These are phyloP conservation scores for Gossypium davidsonii DNA, from an alignment of 441 rosid species.

Conservation along the genomic window DNA sequence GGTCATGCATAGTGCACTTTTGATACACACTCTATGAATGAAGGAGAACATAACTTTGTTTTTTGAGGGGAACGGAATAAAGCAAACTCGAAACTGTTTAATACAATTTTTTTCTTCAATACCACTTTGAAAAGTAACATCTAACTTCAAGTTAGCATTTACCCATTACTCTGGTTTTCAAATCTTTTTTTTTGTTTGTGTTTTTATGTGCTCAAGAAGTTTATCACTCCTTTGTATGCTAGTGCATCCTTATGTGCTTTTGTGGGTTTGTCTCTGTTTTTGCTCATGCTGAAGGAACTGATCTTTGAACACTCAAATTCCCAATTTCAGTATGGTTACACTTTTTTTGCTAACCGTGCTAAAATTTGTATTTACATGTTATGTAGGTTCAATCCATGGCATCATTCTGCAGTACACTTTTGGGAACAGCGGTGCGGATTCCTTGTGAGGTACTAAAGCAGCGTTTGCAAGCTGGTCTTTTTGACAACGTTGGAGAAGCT, in stretches of 20 bases:
- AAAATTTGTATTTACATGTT: slow-evolving; percentile 16
- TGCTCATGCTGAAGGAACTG: not conserved
- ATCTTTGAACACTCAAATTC: not conserved
- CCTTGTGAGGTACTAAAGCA: slow-evolving; percentile 98
- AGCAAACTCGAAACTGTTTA: not conserved
- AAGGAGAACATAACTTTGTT: not conserved
- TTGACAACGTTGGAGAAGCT: slow-evolving; percentile 86
- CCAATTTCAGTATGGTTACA: not conserved
- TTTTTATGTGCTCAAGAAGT: not conserved
- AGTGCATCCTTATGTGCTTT: not conserved
- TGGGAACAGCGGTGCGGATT: slow-evolving; percentile 93
- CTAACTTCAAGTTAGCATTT: not conserved
- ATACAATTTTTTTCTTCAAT: not conserved
- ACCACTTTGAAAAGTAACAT: not conserved
- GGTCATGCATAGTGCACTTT: not conserved
- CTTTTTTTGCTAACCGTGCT: not conserved
- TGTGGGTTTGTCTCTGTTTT: not conserved
- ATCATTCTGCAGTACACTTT: slow-evolving; percentile 87
- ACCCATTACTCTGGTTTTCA: not conserved
- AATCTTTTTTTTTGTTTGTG: not conserved
- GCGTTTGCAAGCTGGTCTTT: slow-evolving; percentile 88
- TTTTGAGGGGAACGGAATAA: not conserved
- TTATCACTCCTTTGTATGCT: not conserved
- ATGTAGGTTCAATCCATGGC: slow-evolving; percentile 90
- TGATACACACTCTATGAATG: not conserved